Evolutionary conservation across 257 asterid species (phyloP).

Genomic region (Nicotiana benthamiana): DNA sequence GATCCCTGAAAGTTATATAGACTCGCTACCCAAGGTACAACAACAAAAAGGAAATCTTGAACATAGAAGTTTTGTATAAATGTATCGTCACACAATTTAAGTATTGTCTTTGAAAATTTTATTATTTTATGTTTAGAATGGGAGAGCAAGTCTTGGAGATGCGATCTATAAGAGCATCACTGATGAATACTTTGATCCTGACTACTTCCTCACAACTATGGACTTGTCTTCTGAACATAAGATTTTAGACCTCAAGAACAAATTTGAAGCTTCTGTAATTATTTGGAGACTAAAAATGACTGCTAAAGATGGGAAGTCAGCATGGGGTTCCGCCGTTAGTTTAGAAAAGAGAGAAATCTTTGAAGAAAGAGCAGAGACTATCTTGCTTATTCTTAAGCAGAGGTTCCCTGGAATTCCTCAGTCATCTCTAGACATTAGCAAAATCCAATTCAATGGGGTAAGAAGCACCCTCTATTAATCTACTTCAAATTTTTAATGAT

Average conservation of each 20-base stretch:
- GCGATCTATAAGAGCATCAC: slow-evolving; percentile 57
- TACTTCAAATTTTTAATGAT: neutral
- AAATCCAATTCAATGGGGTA: slow-evolving; percentile 70
- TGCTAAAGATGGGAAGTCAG: slow-evolving; percentile 55
- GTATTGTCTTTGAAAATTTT: neutral
- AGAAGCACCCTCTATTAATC: neutral
- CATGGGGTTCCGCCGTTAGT: slow-evolving; percentile 61
- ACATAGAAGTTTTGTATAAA: neutral
- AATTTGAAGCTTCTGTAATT: slow-evolving; percentile 59
- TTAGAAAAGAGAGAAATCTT: slow-evolving; percentile 64
- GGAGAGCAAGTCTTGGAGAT: slow-evolving; percentile 67
- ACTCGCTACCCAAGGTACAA: slow-evolving; percentile 79
- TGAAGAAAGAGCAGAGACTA: slow-evolving; percentile 71
- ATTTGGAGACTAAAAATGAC: slow-evolving; percentile 66
- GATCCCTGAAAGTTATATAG: slow-evolving; percentile 75
- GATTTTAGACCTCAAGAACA: slow-evolving; percentile 57
- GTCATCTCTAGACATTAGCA: slow-evolving; percentile 77
- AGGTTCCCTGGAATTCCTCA: slow-evolving; percentile 84
- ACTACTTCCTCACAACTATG: slow-evolving; percentile 31
- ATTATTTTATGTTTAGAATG: slow-evolving; percentile 30
- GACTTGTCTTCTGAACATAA: slow-evolving; percentile 61
- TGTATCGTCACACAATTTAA: neutral
- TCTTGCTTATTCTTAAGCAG: slow-evolving; percentile 61
- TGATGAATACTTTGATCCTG: slow-evolving; percentile 64
- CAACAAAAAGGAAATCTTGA: neutral